phyloP scores from a whole-genome alignment of 805 yeast genomes.

The Jamesozyma piceae region DNA sequence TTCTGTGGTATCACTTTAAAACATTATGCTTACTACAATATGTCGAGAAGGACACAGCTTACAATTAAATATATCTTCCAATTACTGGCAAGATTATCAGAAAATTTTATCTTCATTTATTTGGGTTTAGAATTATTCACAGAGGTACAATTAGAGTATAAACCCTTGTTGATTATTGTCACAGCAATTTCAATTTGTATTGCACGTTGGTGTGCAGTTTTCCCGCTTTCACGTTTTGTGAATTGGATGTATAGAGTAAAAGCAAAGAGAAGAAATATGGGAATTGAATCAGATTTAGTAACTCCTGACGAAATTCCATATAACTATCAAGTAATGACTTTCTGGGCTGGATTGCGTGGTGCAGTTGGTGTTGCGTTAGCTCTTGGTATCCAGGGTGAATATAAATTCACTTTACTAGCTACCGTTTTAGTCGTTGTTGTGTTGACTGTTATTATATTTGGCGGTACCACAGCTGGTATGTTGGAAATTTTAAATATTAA shows the following conservation, averaged over 20 bases:
- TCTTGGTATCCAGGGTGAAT: slow-evolving; percentile 92
- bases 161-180: slow-evolving; percentile 84
- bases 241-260: slow-evolving; percentile 68
- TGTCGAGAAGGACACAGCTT: slow-evolving; percentile 94
- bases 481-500: slow-evolving; percentile 86
- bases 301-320: slow-evolving; percentile 86
- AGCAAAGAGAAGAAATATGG: slow-evolving; percentile 32
- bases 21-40: slow-evolving; percentile 93
- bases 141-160: slow-evolving; percentile 89
- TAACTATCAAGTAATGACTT: slow-evolving; percentile 95
- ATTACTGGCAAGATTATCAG: slow-evolving; percentile 86
- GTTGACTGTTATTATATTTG: slow-evolving; percentile 87
- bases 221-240: slow-evolving; percentile 79
- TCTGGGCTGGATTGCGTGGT: slow-evolving; percentile 98
- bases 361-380: slow-evolving; percentile 99
- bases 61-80: slow-evolving; percentile 94
- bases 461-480: slow-evolving; percentile 98
- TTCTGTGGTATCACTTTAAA: slow-evolving; percentile 95
- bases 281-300: slow-evolving; percentile 20
- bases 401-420: slow-evolving; percentile 78
- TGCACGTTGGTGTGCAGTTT: slow-evolving; percentile 95
- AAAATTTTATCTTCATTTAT: slow-evolving; percentile 92
- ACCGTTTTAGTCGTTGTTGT: slow-evolving; percentile 96
- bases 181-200: slow-evolving; percentile 85
- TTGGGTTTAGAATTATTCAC: slow-evolving; percentile 91